Conservation (phyloP, 2,329 filamentous ascomycete genomes). For the Aspergillus texensis region DNA sequence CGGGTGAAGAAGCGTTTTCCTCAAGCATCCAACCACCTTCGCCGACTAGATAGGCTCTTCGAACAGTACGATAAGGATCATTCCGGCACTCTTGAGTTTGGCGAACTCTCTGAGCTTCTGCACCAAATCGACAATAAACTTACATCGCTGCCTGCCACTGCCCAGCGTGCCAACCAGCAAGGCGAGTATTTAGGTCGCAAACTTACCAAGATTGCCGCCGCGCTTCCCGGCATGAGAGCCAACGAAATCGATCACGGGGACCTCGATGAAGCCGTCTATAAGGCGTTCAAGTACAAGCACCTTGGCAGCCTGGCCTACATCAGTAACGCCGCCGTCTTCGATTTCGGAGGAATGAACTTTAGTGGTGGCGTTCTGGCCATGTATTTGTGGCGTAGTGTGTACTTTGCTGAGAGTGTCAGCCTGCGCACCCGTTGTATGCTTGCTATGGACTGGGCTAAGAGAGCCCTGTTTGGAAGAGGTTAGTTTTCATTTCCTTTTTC, state of each 20-base stretch:
- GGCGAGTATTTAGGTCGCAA: slow-evolving; percentile 90
- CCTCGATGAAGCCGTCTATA: slow-evolving; percentile 88
- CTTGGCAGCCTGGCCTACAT: slow-evolving; percentile 92
- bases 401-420: slow-evolving; percentile 97
- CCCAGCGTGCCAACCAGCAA: slow-evolving; percentile 95
- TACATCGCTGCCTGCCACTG: slow-evolving; percentile 90
- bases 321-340: slow-evolving; percentile 94
- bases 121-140: slow-evolving; percentile 93
- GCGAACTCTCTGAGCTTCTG: slow-evolving; percentile 84
- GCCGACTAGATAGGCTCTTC: slow-evolving; percentile 88
- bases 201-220: slow-evolving; percentile 85
- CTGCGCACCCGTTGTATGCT: slow-evolving; percentile 83
- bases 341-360: slow-evolving; percentile 77
- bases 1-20: slow-evolving; percentile 88
- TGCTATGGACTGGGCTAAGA: slow-evolving; percentile 99
- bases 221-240: slow-evolving; percentile 70
- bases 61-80: slow-evolving; percentile 90
- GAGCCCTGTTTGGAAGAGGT: slow-evolving; percentile 94
- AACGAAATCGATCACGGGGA: slow-evolving; percentile 89
- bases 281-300: slow-evolving; percentile 91
- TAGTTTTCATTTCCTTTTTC: slow-evolving; percentile 40
- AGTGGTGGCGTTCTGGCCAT: slow-evolving; percentile 87
- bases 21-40: slow-evolving; percentile 83
- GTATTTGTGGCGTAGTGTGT: slow-evolving; percentile 93
- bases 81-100: slow-evolving; percentile 89